These are phyloP conservation scores for Agrostemma githago DNA, from an alignment of 148 eudicot genomes.

Conservation along the genomic window DNA sequence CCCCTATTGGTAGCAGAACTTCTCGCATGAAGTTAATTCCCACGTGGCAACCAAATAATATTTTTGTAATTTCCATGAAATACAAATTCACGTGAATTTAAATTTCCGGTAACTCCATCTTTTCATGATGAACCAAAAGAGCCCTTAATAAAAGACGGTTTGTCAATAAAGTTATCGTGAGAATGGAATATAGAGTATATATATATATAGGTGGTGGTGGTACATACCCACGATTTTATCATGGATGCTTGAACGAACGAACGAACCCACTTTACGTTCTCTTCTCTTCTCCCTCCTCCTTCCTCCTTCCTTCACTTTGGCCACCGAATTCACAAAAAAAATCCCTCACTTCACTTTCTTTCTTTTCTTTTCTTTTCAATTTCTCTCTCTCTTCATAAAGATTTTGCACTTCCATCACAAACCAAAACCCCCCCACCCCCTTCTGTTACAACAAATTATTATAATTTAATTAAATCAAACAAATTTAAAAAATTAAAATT, in stretches of 20 bases:
- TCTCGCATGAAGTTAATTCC: too few relatives aligned
- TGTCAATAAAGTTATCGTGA: too few relatives aligned
- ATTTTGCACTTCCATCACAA: conserved; percentile 8
- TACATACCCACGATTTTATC: conserved; percentile 4
- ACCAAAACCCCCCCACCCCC: conserved; percentile 12
- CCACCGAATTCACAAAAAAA: conserved; percentile 13
- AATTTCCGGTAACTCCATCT: too few relatives aligned
- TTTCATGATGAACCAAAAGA: too few relatives aligned
- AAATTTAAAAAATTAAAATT: background rate
- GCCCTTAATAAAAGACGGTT: too few relatives aligned
- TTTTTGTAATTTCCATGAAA: too few relatives aligned
- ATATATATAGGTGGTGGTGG: background rate
- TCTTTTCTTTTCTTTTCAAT: background rate
- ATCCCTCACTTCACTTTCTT: conserved; percentile 5
- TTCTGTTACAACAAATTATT: background rate
- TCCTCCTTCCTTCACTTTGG: conserved; percentile 3
- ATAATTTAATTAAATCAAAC: background rate
- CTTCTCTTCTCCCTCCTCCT: background rate
- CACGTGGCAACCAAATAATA: too few relatives aligned
- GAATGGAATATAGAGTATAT: too few relatives aligned
- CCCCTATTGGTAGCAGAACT: too few relatives aligned
- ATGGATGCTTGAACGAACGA: conserved; percentile 16
- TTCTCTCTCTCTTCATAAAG: conserved; percentile 9
- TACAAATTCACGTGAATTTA: too few relatives aligned
- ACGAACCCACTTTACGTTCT: conserved; percentile 1